Evolutionary conservation across 768 basidiomycete species (phyloP).

Genomic region (Russula sp.): DNA sequence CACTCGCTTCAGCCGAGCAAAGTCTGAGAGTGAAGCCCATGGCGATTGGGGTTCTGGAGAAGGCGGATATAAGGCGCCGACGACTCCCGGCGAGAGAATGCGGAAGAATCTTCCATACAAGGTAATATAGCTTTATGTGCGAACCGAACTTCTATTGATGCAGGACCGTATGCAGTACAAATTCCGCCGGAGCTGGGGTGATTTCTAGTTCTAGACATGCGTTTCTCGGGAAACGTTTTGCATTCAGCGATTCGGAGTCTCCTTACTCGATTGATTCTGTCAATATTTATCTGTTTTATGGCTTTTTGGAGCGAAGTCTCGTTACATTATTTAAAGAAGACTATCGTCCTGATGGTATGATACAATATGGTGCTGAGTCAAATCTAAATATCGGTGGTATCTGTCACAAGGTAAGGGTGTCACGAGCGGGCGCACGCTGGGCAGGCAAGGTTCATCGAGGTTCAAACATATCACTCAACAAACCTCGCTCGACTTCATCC

Average conservation of each 20-base stretch:
- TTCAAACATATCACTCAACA: constrained; percentile 91
- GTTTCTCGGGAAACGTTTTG: no score
- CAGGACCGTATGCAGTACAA: constrained; percentile 78
- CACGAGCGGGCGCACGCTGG: neutral
- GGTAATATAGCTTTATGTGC: constrained; percentile 44
- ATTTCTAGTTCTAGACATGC: constrained; percentile 47
- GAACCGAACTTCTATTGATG: constrained; percentile 40
- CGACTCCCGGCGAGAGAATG: constrained; percentile 70
- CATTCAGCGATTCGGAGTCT: no score
- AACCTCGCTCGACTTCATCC: constrained; percentile 78
- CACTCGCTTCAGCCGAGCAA: constrained; percentile 56
- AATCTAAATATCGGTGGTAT: constrained; percentile 2
- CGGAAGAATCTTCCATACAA: constrained; percentile 86
- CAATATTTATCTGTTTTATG: constrained; percentile 18
- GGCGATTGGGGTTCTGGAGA: constrained; percentile 72
- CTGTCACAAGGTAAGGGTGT: neutral
- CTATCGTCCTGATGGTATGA: constrained; percentile 6
- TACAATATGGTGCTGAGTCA: constrained; percentile 7
- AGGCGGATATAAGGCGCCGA: constrained; percentile 70
- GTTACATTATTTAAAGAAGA: constrained; percentile 9
- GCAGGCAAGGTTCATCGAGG: constrained; percentile 44
- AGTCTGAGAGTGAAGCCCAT: constrained; percentile 49
- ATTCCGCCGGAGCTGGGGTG: constrained; percentile 84
- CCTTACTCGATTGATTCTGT: neutral
- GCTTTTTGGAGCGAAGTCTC: neutral